phyloP scores from a whole-genome alignment of 805 yeast species.

The Vanderwaltozyma polyspora region DNA sequence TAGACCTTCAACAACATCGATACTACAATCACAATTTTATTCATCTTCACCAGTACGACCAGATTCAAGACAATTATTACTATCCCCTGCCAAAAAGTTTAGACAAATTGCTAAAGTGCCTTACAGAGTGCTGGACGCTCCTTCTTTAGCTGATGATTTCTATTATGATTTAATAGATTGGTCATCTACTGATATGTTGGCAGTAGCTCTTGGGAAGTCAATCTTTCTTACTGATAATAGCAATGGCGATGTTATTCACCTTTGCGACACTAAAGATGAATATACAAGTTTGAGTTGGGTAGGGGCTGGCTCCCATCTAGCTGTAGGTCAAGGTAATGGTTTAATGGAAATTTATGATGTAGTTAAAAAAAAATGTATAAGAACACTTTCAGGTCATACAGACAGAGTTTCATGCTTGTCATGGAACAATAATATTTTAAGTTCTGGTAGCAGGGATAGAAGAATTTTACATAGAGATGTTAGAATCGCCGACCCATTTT shows the following conservation, averaged over 20 bases:
- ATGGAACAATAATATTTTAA: conserved; percentile 85
- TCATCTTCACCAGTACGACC: conserved; percentile 76
- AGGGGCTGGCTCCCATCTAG: conserved; percentile 86
- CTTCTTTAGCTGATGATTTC: conserved; percentile 87
- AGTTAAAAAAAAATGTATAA: conserved; percentile 61
- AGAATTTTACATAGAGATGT: conserved; percentile 85
- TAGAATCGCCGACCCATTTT: conserved; percentile 70
- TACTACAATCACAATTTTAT: conserved; percentile 53
- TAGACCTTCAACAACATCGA: conserved; percentile 47
- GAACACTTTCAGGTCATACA: conserved; percentile 88
- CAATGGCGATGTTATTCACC: conserved; percentile 68
- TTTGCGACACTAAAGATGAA: conserved; percentile 66
- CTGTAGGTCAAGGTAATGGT: conserved; percentile 83
- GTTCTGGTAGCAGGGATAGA: conserved; percentile 81
- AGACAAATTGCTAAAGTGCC: conserved; percentile 79
- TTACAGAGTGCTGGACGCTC: conserved; percentile 89
- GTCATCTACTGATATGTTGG: conserved; percentile 82
- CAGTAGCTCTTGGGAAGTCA: conserved; percentile 80
- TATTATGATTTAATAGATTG: conserved; percentile 88
- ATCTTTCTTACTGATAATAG: conserved; percentile 88
- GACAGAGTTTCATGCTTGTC: conserved; percentile 78
- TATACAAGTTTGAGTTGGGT: conserved; percentile 89
- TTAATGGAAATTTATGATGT: conserved; percentile 94
- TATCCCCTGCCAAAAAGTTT: conserved; percentile 73
- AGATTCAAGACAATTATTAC: conserved; percentile 67